Evolutionary conservation across 164 flowering plant species (phyloP), one percentile per base, ranked within the genome.

Genomic region (Nymphaea thermarum): DNA sequence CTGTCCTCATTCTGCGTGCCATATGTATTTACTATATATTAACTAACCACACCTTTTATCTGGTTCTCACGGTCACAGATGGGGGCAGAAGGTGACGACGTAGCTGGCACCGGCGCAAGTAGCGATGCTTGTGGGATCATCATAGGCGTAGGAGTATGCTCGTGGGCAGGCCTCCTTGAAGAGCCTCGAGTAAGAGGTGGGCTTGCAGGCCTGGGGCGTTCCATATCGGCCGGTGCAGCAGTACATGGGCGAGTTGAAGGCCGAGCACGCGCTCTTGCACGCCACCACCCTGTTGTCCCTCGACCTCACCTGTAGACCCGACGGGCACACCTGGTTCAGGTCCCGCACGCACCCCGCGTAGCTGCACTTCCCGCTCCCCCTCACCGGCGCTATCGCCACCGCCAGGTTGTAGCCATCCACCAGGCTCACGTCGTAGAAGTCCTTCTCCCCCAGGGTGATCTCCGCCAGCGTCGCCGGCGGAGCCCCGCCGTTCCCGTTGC

Each of bases 381-480:
- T 80, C 64, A 76, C 80, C 0, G 98, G 94, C 2, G 80, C 80
- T 11, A 93, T 81, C 10, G 97, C 80, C 45, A 93, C 82, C 16
- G 87, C 87, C 3, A 93, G 78, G 71, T 93, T 93, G 79, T 90
- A 93, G 16, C 98, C 96, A 68, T 93, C 98, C 3, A 92, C 98
- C 3, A 92, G 87, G 84, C 93, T 87, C 15, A 93, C 98, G 76
- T 93, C 98, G 72, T 93, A 93, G 82, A 89, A 93, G 71, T 93
- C 97, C 68, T 80, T 90, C 25, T 80, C 82, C 0, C 96, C 95
- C 6, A 93, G 90, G 2, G 98, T 91, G 68, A 93, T 90, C 75
- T 93, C 97, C 4, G 93, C 96, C 0, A 91, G 80, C 0, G 98
- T 93, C 17, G 98, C 98, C 2, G 98, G 98, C 2, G 98, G 98